Base-by-base conservation (phyloP, 306 rosid species). In the Chamaecrista fasciculata region DNA sequence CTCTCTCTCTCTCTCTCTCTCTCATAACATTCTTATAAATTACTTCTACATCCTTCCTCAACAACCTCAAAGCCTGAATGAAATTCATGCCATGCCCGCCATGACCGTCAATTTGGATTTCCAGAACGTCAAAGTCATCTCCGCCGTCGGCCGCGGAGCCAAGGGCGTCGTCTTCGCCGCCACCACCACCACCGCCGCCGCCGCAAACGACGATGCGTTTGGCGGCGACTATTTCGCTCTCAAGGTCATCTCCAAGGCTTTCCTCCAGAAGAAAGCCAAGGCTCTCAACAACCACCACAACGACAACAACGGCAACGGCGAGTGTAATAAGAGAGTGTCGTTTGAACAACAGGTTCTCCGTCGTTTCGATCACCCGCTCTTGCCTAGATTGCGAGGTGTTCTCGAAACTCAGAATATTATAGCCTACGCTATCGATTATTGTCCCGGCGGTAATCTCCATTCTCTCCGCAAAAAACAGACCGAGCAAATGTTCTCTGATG, bases 111-210 rank as follows among this genome's bases (percentile, higher is more conserved):
- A 62, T 80, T 57, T 90, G 18, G 82, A 89, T 66, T 77, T 88
- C 21, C 55, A 53, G 11, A 72, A 83, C 7, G 74, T 94, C 0
- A 77, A 70, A 62, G 89, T 86, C 2, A 53, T 87, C 12, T 79
- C 91, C 0, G 92, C 92, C 18, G 86, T 94, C 26, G 98, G 98
- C n/a, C 94, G 97, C 8, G 98, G 98, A 6, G 98, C 96, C 24
- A 88, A 91, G 61, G 98, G 98, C 14, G 92, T 94, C 8, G 98
- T 94, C 49, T 94, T 94, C 53, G 80, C 83, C 0, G 86, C 88
- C 5, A 56, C 81, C n/a, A 56, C 49, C 5, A 56, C 81, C n/a
- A 56, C 49, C 53, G 80, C 83, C 0, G 86, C 88, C 5, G 51
- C 81, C n/a, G 51, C 49, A 36, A 63, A 65, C 25, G 59, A 23